Conservation (phyloP, 148 eudicot species). For the Tetragonia tetragonoides region DNA sequence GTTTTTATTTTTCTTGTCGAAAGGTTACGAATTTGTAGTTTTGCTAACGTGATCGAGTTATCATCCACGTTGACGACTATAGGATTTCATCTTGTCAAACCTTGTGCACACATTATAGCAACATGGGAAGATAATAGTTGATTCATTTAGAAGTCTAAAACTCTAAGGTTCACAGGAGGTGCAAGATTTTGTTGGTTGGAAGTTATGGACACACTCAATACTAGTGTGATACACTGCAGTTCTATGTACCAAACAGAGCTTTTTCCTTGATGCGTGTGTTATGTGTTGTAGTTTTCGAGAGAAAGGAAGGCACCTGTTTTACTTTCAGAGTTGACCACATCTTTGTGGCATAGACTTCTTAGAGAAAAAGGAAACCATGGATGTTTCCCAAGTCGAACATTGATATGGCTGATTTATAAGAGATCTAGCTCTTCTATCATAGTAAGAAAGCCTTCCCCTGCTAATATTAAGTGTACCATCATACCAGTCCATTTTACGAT, state of each 20-base stretch:
- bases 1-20: not conserved
- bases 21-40: not conserved
- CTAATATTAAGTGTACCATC: no score
- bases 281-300: not conserved
- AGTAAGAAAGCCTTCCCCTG: no score
- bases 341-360: not conserved
- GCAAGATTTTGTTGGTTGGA: no score
- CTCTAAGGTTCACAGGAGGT: no score
- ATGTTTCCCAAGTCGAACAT: no score
- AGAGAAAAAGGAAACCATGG: not conserved
- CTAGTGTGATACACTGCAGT: not conserved
- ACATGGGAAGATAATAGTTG: not conserved
- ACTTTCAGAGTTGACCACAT: not conserved
- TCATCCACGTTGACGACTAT: not conserved
- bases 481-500: no score
- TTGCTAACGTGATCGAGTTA: not conserved
- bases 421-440: no score
- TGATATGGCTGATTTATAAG: no score
- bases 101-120: not conserved
- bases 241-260: not conserved
- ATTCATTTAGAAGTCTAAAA: no score
- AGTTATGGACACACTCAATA: not conserved
- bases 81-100: not conserved
- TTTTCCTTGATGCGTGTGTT: not conserved
- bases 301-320: not conserved